Base-by-base conservation (phyloP, 2,329 filamentous ascomycete genomes). In the Ophiostoma triangulosporum region DNA sequence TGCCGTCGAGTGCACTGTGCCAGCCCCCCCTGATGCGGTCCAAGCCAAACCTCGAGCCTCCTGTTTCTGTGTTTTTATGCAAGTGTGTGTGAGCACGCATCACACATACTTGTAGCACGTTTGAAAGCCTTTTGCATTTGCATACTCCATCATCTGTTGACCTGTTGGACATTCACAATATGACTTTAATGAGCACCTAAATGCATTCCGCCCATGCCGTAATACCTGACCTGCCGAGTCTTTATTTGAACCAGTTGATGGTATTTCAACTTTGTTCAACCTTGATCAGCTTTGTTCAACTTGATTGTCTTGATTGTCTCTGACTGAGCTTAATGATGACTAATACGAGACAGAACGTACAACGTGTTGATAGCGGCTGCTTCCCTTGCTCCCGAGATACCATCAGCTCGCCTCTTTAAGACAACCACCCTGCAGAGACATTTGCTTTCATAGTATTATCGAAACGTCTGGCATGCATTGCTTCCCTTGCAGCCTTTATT, bases 1-100 rank as follows among this genome's bases (percentile, higher is more conserved):
- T 6, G 48, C 54, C 12, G 48, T 32, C 36, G 43, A 49, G 54
- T 7, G 35, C 54, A 12, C 35, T 52, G 7, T 55, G 52, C 50
- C 54, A 55, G 50, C 20, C 40, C 8, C 35, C 35, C 4, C 3
- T 14, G 31, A 14, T 12, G 31, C 31, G 31, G 31, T 3, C 31
- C 5, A 3, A 33, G 31, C 11, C 29, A 31, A n/a, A n/a, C n/a
- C n/a, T n/a, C n/a, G 36, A 11, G 17, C 2, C 22, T 15, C 12
- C 15, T 4, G 4, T 31, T 29, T 5, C 29, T 20, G 8, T 46
- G 43, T 27, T 27, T 26, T 12, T 36, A 24, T 45, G n/a, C 38
- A 43, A 43, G 38, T 43, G 38, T 24, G 38, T 24, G 29, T 24
- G 22, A 40, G 38, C n/a, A n/a, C n/a, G n/a, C n/a, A n/a, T n/a